Evolutionary conservation across 306 rosid species (phyloP).

Genomic region (Prunus dulcis): DNA sequence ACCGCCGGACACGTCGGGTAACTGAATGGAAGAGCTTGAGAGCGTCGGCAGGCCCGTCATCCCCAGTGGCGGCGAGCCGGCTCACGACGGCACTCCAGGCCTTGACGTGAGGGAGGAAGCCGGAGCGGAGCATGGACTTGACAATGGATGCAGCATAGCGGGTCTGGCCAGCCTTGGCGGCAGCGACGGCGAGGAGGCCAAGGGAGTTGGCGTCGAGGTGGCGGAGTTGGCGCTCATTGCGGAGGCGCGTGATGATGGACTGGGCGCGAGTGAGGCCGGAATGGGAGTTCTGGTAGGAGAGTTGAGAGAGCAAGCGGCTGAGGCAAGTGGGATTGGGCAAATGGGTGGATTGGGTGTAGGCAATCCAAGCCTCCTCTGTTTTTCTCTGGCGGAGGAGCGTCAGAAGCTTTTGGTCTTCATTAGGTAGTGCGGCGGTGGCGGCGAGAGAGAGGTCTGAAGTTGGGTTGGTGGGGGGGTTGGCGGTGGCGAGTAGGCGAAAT

Average conservation of each 20-base stretch:
- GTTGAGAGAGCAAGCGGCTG: conserved; percentile 75
- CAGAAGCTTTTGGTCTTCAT: conserved; percentile 55
- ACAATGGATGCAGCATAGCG: conserved; percentile 73
- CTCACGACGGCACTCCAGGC: conserved; percentile 95
- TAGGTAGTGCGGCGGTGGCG: conserved; percentile 24
- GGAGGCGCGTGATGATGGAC: conserved; percentile 92
- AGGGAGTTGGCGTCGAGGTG: conserved; percentile 88
- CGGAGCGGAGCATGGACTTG: conserved; percentile 98
- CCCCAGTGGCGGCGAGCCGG: conserved; percentile 54
- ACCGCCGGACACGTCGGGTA: conserved; percentile 51
- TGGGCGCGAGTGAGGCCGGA: conserved; percentile 76
- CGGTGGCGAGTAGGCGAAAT: conserved; percentile 20
- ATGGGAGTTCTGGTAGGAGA: conserved; percentile 56
- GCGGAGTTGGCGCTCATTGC: conserved; percentile 79
- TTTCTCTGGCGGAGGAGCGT: conserved; percentile 67
- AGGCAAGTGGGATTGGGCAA: conserved; percentile 82
- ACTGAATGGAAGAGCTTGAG: conserved; percentile 52
- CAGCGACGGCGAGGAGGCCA: conserved; percentile 82
- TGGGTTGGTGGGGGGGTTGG: conserved; percentile 40
- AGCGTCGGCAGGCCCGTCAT: conserved; percentile 68
- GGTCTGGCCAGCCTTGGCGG: conserved; percentile 67
- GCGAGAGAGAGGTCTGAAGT: conserved; percentile 30
- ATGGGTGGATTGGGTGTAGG: conserved; percentile 45
- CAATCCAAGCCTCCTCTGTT: conserved; percentile 83
- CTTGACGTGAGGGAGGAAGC: conserved; percentile 91